These are phyloP conservation scores for Fusarium domesticum DNA, from an alignment of 2,329 filamentous ascomycete species.

Conservation along the genomic window DNA sequence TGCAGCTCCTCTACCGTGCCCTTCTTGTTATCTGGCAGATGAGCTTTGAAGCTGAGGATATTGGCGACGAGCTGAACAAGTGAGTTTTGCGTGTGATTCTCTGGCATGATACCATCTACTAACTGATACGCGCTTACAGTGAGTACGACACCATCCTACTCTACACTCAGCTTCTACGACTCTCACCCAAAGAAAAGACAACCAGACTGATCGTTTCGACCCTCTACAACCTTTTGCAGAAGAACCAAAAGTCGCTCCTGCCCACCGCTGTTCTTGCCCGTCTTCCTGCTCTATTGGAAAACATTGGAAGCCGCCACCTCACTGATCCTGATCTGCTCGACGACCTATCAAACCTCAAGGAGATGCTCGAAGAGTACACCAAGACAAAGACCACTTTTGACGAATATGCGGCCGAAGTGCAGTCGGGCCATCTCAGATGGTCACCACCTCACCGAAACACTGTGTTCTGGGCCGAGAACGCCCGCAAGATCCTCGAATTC, in stretches of 20 bases:
- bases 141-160: constrained; percentile 90
- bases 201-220: constrained; percentile 88
- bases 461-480: constrained; percentile 90
- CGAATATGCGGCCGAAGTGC: constrained; percentile 84
- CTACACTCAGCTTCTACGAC: constrained; percentile 85
- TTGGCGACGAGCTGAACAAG: constrained; percentile 79
- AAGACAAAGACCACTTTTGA: constrained; percentile 76
- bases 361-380: constrained; percentile 64
- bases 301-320: constrained; percentile 59
- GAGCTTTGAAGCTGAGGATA: constrained; percentile 80
- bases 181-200: constrained; percentile 97
- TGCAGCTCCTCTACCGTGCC: constrained; percentile 92
- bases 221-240: constrained; percentile 75
- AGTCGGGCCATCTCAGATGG: constrained; percentile 86
- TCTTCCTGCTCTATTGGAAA: constrained; percentile 66
- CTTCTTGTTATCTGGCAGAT: constrained; percentile 94
- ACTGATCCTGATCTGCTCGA: constrained; percentile 63
- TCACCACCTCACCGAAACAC: constrained; percentile 84
- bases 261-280: constrained; percentile 84
- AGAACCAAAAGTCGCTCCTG: constrained; percentile 69
- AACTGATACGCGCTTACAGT: constrained; percentile 35
- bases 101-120: constrained; percentile 6
- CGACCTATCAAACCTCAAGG: constrained; percentile 58
- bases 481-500: constrained; percentile 78
- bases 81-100: constrained; percentile 43